Base-by-base conservation (phyloP, 2,329 filamentous ascomycete genomes). In the Zasmidium citrigriseum region DNA sequence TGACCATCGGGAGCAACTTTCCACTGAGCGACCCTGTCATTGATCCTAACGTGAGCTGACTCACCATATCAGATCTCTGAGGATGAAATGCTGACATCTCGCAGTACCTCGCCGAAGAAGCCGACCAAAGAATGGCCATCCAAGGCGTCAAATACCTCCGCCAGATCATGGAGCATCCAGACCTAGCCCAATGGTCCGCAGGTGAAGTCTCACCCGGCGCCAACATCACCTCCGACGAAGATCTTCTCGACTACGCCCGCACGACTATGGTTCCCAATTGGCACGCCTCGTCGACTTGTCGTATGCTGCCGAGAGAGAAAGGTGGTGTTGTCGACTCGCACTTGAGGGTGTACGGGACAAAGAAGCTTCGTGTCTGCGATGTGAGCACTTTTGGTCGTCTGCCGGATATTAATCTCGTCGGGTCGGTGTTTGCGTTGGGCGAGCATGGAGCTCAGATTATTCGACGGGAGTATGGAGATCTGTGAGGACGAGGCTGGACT, bases 291-390 rank as follows among this genome's bases (percentile, higher is more conserved):
- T 56, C 63, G 25, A 68, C 66, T n/a, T 66, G 62, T 47, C 57
- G 64, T 11, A 65, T 68, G 63, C 34, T 62, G 22, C 61, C 63
- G 21, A 56, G 22, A 45, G 56, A 62, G 50, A 59, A 58, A 11
- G 60, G 60, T 3, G 63, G 59, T 3, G 68, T 70, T 4, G 61
- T 70, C 22, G 64, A 68, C 50, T 27, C 46, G 18, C 60, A 56
- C 21, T 34, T 68, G 21, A 54, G 55, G 2, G 68, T 70, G 23
- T 62, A 65, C 27, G 68, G 66, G 11, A 60, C 63, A 1, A 57
- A 59, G 29, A 63, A 60, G 20, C 54, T 69, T 14, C 56, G 68
- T 14, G 60, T 70, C 18, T 64, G 68, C 46, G 67, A 70, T 46
- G 67, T 63, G 12, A 54, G 51, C 11, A 63, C 58, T 18, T 55